A percentile compares a stretch with the other conserved stretches of the same genome.
Evolutionary conservation across 352 stramenopile genomes (phyloP).

Genomic region (Pythium diclinum): DNA sequence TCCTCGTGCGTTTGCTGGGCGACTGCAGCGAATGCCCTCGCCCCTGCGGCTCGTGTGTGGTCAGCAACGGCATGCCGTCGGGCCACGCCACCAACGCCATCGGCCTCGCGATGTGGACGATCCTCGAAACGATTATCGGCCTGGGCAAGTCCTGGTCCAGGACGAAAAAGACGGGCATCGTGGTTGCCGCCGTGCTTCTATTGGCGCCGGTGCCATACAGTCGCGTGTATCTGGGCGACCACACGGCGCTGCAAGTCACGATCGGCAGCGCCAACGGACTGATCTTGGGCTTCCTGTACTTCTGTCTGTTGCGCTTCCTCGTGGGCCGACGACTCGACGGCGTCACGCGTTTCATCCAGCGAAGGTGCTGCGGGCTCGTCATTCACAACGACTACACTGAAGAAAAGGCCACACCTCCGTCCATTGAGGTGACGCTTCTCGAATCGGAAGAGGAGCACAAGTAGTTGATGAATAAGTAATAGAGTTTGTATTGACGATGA

Average conservation of each 20-base stretch:
- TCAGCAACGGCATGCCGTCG: conserved; percentile 48
- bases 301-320: conserved; percentile 39
- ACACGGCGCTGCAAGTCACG: conserved; percentile 45
- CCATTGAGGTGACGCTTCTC: background rate
- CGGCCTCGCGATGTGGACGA: conserved; percentile 44
- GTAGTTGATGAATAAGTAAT: background rate
- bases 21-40: conserved; percentile 45
- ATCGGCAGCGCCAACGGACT: conserved; percentile 40
- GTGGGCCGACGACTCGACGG: conserved; percentile 31
- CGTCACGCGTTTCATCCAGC: conserved; percentile 16
- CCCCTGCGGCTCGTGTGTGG: conserved; percentile 47
- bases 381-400: conserved; percentile 38
- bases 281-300: conserved; percentile 42
- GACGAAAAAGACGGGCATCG: conserved; percentile 4
- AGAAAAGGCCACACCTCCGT: too few relatives aligned
- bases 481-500: too few relatives aligned
- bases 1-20: conserved; percentile 42
- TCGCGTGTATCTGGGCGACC: conserved; percentile 57
- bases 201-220: conserved; percentile 48
- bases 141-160: conserved; percentile 28
- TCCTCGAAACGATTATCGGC: conserved; percentile 43
- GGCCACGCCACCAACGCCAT: conserved; percentile 53
- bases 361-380: conserved; percentile 21
- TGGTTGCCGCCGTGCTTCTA: conserved; percentile 30
- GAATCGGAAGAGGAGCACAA: background rate